Percentiles rank a stretch among this genome's conserved stretches.
Conservation (phyloP, 176 grass and related monocot genomes). For the Cocos nucifera region DNA sequence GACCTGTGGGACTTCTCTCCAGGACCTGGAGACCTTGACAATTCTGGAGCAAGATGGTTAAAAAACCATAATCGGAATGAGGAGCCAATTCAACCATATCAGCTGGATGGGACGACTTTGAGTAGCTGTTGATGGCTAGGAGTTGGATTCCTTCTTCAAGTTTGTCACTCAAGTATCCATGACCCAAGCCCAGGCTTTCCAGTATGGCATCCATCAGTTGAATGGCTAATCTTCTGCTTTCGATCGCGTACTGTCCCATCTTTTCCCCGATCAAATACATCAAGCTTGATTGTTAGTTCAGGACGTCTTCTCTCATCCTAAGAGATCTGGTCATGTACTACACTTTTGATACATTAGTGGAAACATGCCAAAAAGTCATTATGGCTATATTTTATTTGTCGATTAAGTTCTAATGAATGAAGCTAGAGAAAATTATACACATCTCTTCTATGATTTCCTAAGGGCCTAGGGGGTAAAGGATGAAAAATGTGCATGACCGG, state of each 20-base stretch:
- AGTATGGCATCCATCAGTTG: slow-evolving; percentile 44
- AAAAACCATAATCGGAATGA: slow-evolving; percentile 64
- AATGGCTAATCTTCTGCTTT: slow-evolving; percentile 32
- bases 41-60: slow-evolving; percentile 60
- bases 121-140: slow-evolving; percentile 53
- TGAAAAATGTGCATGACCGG: no score
- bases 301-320: no score
- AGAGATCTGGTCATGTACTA: no score
- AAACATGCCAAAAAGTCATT: no score
- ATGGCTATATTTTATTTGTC: no score
- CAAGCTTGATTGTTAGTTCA: slow-evolving; percentile 10
- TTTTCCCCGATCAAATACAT: slow-evolving; percentile 35
- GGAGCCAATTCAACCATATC: slow-evolving; percentile 38
- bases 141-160: slow-evolving; percentile 51
- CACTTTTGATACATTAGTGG: no score
- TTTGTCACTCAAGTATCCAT: slow-evolving; percentile 38
- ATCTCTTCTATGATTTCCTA: no score
- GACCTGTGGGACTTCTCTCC: slow-evolving; percentile 21
- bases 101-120: slow-evolving; percentile 13
- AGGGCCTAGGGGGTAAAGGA: no score
- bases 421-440: no score
- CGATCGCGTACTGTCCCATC: slow-evolving; percentile 42
- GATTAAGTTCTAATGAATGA: no score
- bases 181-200: slow-evolving; percentile 46
- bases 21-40: slow-evolving; percentile 56